Conservation (phyloP, 169 alveolate species). For the Plasmodium ovale region DNA sequence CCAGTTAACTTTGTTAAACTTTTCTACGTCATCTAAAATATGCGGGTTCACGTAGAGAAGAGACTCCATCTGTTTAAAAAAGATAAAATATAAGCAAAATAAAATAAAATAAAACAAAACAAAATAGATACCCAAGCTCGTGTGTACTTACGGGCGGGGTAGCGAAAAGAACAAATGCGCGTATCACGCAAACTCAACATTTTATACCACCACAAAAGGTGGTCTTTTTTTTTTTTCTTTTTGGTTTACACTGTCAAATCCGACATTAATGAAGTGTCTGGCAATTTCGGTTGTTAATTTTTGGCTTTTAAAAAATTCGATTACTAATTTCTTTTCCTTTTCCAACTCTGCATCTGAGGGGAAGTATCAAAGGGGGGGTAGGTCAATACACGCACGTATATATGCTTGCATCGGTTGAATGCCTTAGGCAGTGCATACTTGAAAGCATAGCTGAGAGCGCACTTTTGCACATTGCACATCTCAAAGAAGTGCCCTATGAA, state of each 20-base stretch:
- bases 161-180: too few species aligned
- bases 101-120: conserved; percentile 16
- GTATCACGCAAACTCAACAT: too few species aligned
- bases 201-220: not conserved
- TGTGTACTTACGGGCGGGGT: not conserved
- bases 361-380: not conserved
- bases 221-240: not conserved
- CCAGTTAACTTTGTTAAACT: conserved; percentile 88
- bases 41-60: conserved; percentile 86
- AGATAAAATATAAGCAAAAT: too few species aligned
- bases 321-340: conserved; percentile 84
- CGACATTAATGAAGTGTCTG: conserved; percentile 90
- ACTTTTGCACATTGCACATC: too few species aligned
- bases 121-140: conserved; percentile 16
- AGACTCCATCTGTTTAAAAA: conserved; percentile 88
- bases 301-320: conserved; percentile 88
- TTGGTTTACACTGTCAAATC: conserved; percentile 87
- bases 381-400: not conserved
- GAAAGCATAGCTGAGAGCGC: too few species aligned
- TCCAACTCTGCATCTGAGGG: conserved; percentile 87
- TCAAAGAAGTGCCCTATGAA: too few species aligned
- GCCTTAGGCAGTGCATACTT: too few species aligned
- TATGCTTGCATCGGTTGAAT: too few species aligned
- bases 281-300: conserved; percentile 90
- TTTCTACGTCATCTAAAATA: conserved; percentile 88